Evolutionary conservation across 2,329 filamentous ascomycete species (phyloP).

Genomic region (Hypoxylon sp.): DNA sequence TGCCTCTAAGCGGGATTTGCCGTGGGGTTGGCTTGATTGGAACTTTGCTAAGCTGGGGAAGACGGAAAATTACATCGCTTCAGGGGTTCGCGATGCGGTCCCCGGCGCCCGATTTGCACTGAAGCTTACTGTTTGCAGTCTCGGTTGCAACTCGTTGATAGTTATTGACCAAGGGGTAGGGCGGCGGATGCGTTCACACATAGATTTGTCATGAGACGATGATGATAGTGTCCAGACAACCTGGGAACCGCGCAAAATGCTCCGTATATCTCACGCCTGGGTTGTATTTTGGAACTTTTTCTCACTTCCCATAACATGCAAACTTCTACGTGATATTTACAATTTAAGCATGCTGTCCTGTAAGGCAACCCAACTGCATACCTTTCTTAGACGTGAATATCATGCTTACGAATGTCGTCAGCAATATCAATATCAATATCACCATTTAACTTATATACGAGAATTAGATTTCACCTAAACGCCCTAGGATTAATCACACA

Average conservation of each 20-base stretch:
- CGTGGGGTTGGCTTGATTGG: slow-evolving; percentile 20
- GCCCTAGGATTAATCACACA: slow-evolving; percentile 1
- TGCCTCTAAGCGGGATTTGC: slow-evolving; percentile 34
- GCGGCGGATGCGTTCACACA: slow-evolving; percentile 30
- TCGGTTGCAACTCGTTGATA: slow-evolving; percentile 41
- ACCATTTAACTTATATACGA: slow-evolving; percentile 22
- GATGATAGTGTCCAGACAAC: slow-evolving; percentile 25
- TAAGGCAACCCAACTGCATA: slow-evolving; percentile 21
- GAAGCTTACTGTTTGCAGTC: slow-evolving; percentile 42
- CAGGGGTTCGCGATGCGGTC: slow-evolving; percentile 40
- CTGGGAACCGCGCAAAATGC: slow-evolving; percentile 25
- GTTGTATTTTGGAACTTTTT: slow-evolving; percentile 12
- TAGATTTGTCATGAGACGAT: slow-evolving; percentile 34
- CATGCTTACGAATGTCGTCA: slow-evolving; percentile 30
- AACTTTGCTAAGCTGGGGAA: slow-evolving; percentile 35
- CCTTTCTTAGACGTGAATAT: slow-evolving; percentile 13
- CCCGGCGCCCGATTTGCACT: slow-evolving; percentile 35
- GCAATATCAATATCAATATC: slow-evolving; percentile 23
- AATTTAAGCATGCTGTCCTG: slow-evolving; percentile 20
- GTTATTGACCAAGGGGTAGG: slow-evolving; percentile 32
- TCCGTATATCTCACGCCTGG: slow-evolving; percentile 21
- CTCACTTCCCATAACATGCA: slow-evolving; percentile 17
- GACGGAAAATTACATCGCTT: slow-evolving; percentile 40
- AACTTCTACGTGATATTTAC: slow-evolving; percentile 15
- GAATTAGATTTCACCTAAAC: slow-evolving; percentile 7